Evolutionary conservation across 106 monocot genomes (phyloP).

Genomic region (Vanilla planifolia): DNA sequence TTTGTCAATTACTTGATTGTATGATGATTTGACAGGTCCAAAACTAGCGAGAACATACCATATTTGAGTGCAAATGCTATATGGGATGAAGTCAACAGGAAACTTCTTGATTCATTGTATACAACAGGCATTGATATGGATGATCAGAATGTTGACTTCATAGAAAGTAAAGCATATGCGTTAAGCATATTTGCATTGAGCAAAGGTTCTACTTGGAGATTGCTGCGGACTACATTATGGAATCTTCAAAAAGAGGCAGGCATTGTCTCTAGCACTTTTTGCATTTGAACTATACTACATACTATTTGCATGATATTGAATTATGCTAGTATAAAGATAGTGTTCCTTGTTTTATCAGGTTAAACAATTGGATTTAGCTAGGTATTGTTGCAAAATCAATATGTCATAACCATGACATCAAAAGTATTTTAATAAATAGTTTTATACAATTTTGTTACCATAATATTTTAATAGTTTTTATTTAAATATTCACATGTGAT

Average conservation of each 20-base stretch:
- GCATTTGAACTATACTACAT: neutral
- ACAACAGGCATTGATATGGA: neutral
- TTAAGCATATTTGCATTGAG: constrained; percentile 6
- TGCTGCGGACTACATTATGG: neutral
- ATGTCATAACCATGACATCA: too few species aligned
- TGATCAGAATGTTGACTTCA: neutral
- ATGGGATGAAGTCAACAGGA: constrained; percentile 7
- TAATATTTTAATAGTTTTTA: too few species aligned
- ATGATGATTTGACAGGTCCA: constrained; percentile 1
- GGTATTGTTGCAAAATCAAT: too few species aligned
- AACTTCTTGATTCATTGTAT: constrained; percentile 9
- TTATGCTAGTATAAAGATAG: constrained; percentile 1
- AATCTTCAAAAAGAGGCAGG: constrained; percentile 8
- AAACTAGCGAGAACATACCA: neutral
- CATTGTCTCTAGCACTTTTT: neutral
- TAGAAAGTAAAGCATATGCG: neutral
- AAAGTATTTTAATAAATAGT: too few species aligned
- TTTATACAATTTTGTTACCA: too few species aligned
- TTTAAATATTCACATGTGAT: too few species aligned
- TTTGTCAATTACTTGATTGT: neutral
- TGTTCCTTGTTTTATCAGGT: too few species aligned
- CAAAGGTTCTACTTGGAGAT: constrained; percentile 3
- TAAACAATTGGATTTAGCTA: too few species aligned
- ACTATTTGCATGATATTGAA: neutral
- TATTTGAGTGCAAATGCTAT: neutral